Conservation (phyloP, 129 eudicot species). For the Deinandra increscens region DNA sequence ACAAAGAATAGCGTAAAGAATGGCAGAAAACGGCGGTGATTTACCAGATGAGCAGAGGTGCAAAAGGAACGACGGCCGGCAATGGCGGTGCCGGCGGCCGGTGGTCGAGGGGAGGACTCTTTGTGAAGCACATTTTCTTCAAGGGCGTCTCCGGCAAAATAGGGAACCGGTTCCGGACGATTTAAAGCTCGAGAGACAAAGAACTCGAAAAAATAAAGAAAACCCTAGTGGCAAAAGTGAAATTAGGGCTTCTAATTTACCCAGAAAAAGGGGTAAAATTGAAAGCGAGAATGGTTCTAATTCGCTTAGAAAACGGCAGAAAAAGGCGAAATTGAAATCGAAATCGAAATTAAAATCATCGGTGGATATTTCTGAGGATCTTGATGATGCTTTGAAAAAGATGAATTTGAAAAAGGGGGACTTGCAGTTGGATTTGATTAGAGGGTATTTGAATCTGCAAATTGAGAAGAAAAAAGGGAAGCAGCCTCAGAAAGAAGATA, state of each 20-base stretch:
- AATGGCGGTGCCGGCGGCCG: conserved; percentile 86
- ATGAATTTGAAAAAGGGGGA: conserved; percentile 81
- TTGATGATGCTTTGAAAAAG: conserved; percentile 69
- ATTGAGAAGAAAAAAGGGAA: conserved; percentile 69
- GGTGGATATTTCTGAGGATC: conserved; percentile 49
- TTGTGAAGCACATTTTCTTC: conserved; percentile 74
- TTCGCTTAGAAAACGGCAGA: conserved; percentile 19
- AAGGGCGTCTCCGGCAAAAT: conserved; percentile 61
- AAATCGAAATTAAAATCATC: conserved; percentile 31
- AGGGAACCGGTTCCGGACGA: conserved; percentile 78
- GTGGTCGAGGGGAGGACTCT: conserved; percentile 64
- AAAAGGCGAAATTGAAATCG: conserved; percentile 32
- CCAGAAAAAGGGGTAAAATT: conserved; percentile 22
- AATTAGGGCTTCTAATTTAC: conserved; percentile 23
- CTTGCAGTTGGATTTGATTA: conserved; percentile 72
- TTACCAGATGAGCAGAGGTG: conserved; percentile 72
- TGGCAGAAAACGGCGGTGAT: conserved; percentile 44
- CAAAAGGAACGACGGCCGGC: conserved; percentile 71
- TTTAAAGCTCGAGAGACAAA: conserved; percentile 61
- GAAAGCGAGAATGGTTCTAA: conserved; percentile 5
- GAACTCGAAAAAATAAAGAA: conserved; percentile 22
- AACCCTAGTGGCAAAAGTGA: conserved; percentile 25
- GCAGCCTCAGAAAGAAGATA: conserved; percentile 37
- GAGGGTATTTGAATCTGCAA: conserved; percentile 63
- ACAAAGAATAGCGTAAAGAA: conserved; percentile 6